Evolutionary conservation across 2,329 filamentous ascomycete genomes (phyloP), one percentile per base, ranked within the genome.

Genomic region (Orbilia brochopaga): DNA sequence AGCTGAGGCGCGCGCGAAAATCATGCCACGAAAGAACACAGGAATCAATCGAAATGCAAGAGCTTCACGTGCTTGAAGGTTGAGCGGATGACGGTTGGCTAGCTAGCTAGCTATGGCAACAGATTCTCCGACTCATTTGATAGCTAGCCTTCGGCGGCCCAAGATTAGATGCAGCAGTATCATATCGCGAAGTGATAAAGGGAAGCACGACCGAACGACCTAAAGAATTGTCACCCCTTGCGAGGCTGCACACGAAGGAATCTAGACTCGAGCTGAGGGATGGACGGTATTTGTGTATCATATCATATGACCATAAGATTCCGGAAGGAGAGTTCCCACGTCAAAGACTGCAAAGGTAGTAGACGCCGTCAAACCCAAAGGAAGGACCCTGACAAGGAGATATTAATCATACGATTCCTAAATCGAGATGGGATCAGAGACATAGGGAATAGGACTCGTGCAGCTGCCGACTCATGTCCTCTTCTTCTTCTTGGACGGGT

Each of bases 401-500:
- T 44, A 21, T 19, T 19, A 30, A 46, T 13, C n/a, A 62, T 42
- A 40, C 5, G 42, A 32, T 19, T 37, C 30, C 13, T 21, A 35
- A 30, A 32, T 32, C 27, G 8, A 32, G 27, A 32, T 32, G 8
- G 27, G 8, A n/a, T n/a, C n/a, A 4, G 27, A 32, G 27, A 32
- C 27, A 32, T 32, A 32, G 27, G 27, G 8, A 8, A 32, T 32
- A 32, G 27, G 4, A 32, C 8, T 32, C 3, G 27, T 8, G 3
- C 27, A 32, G 27, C 27, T 8, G 27, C 27, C 3, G 27, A 32
- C 27, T 32, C 27, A 32, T 32, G 42, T 8, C 59, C 37, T 19
- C 24, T 23, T 61, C 46, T 67, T 74, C 35, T 73, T 74, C 42
- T 70, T 76, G 35, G 63, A 69, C 1, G 73, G 63, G 21, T 73